A percentile compares a stretch with the other conserved stretches of the same genome.
These are phyloP conservation scores for Cornus controversa DNA, from an alignment of 148 eudicot species.

Conservation along the genomic window DNA sequence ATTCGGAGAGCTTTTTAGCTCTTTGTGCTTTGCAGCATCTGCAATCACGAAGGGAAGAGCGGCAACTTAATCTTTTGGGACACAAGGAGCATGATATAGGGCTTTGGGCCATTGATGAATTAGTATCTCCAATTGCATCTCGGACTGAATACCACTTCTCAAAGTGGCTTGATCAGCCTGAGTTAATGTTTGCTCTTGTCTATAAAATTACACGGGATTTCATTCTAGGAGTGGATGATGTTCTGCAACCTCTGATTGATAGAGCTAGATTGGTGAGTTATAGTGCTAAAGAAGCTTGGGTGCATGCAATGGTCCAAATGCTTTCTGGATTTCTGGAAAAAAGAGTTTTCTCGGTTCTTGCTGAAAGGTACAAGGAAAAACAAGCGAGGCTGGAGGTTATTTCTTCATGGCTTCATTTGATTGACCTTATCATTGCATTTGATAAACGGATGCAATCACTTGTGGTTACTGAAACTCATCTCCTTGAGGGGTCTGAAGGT, in stretches of 20 bases:
- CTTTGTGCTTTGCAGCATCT: conserved; percentile 56
- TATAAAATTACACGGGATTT: conserved; percentile 50
- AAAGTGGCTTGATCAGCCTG: conserved; percentile 50
- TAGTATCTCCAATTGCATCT: conserved; percentile 51
- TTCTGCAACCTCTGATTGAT: conserved; percentile 59
- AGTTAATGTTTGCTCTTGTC: conserved; percentile 49
- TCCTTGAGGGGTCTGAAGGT: conserved; percentile 24
- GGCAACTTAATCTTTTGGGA: conserved; percentile 22
- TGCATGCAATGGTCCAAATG: conserved; percentile 43
- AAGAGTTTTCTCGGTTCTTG: conserved; percentile 35
- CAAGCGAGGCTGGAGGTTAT: conserved; percentile 24
- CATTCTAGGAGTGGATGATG: conserved; percentile 46
- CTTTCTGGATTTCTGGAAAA: conserved; percentile 41
- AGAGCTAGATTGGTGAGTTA: conserved; percentile 43
- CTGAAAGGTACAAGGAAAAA: conserved; percentile 37
- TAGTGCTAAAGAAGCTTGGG: conserved; percentile 66
- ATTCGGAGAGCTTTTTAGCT: conserved; percentile 46
- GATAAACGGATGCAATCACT: conserved; percentile 43
- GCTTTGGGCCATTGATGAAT: conserved; percentile 60
- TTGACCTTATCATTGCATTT: conserved; percentile 44
- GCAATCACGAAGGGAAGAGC: conserved; percentile 35
- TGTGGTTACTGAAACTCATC: conserved; percentile 38
- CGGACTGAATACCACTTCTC: conserved; percentile 47
- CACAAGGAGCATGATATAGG: conserved; percentile 24
- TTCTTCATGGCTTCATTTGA: conserved; percentile 52